Base-by-base conservation (phyloP, 2,329 filamentous ascomycete genomes). In the Hymenoscyphus linearis region DNA sequence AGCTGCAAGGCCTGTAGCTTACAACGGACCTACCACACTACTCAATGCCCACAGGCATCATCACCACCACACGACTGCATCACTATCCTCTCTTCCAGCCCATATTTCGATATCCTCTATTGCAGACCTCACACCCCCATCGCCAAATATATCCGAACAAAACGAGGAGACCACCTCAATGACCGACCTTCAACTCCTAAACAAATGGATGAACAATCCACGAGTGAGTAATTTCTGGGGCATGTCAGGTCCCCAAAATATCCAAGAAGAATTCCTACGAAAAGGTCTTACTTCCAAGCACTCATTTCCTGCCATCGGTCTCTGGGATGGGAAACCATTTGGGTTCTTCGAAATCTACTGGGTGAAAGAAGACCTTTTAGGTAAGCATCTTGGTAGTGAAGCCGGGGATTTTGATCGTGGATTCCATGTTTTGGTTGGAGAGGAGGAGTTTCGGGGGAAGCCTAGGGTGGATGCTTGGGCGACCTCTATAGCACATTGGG, bases 311-410 rank as follows among this genome's bases (percentile, higher is more conserved):
- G 91, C 88, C 0, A 93, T 98, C 63, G 95, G 90, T 0, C 87
- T 92, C 72, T 99, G 93, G 90, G 91, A 98, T 68, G 93, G 91
- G 12, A 88, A 93, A 63, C 93, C 93, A 0, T 99, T 98, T 76
- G 95, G 92, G 0, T 99, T 96, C 73, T 97, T 99, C 72, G 95
- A 99, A 77, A 83, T 99, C 36, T 99, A 99, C 77, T 99, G 95
- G 93, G 91, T 95, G 3, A 96, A 96, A 71, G 95, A 99, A 73
- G 95, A 98, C 71, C 77, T 80, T 0, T 74, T 99, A 0, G 91
- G 90, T 0, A 82, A 81, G 55, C 81, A 91, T 65, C 75, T 96
- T n/a, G 81, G 86, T 73, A 81, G 81, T 25, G 81, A 83, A 3
- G 85, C 86, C 0, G 84, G 83, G 7, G 90, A 96, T 69, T 98